phyloP scores from a whole-genome alignment of 2,329 filamentous ascomycete species.

The Penicillium oxalicum region DNA sequence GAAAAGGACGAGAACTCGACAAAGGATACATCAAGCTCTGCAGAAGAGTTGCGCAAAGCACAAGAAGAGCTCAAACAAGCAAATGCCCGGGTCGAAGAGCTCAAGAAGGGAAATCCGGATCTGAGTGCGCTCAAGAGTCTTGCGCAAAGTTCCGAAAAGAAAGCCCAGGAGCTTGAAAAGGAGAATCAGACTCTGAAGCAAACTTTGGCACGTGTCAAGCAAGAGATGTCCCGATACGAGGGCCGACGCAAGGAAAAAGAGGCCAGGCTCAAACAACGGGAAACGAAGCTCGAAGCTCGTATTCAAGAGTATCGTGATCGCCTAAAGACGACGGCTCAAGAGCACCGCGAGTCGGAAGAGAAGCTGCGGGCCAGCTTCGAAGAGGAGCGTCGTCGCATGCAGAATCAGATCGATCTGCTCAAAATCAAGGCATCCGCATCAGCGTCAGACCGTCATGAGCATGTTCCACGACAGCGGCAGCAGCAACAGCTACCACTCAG shows the following conservation, averaged over 20 bases:
- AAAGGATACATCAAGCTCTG: constrained; percentile 12
- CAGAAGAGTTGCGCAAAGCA: constrained; percentile 27
- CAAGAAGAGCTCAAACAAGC: constrained; percentile 33
- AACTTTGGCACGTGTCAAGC: constrained; percentile 37
- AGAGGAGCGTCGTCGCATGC: constrained; percentile 36
- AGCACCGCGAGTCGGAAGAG: constrained; percentile 35
- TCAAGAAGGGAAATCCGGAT: constrained; percentile 28
- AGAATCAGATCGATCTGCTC: constrained; percentile 35
- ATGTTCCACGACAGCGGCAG: constrained; percentile 15
- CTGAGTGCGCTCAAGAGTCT: constrained; percentile 31
- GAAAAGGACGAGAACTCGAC: constrained; percentile 14
- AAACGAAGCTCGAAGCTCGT: constrained; percentile 34
- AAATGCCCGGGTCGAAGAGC: constrained; percentile 31
- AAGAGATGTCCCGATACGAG: constrained; percentile 18
- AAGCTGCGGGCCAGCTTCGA: constrained; percentile 28
- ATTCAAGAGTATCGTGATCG: constrained; percentile 39
- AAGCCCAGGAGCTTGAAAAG: constrained; percentile 35
- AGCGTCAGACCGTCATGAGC: constrained; percentile 22
- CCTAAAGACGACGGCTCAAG: constrained; percentile 29
- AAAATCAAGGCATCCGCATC: constrained; percentile 27
- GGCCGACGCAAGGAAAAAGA: constrained; percentile 40
- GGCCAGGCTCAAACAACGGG: constrained; percentile 36
- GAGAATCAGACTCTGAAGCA: constrained; percentile 40
- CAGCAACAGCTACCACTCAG: constrained; percentile 23
- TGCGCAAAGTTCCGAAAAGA: constrained; percentile 36